Evolutionary conservation across 2,329 filamentous ascomycete species (phyloP).

Genomic region (Acrodontium crateriforme): DNA sequence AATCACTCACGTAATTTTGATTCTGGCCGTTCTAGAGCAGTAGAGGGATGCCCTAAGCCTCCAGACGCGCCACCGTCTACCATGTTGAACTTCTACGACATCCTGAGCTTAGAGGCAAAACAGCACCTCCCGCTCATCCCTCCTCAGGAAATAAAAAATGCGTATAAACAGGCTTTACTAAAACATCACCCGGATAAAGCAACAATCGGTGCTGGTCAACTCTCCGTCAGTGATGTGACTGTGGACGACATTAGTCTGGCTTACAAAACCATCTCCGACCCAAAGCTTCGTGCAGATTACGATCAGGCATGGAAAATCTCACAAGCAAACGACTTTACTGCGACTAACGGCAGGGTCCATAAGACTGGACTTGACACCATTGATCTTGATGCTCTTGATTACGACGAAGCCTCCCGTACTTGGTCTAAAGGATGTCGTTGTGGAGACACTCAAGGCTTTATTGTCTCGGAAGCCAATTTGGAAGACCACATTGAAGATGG

Average conservation of each 20-base stretch:
- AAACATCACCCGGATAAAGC: conserved; percentile 46
- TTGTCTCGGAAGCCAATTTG: conserved; percentile 41
- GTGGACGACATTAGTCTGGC: conserved; percentile 48
- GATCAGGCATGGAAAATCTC: conserved; percentile 22
- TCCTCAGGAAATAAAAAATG: conserved; percentile 32
- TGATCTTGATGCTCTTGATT: conserved; percentile 42
- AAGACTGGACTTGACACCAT: conserved; percentile 38
- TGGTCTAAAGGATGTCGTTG: conserved; percentile 46
- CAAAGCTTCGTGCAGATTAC: conserved; percentile 32
- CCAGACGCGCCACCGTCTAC: not conserved
- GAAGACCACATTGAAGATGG: conserved; percentile 36
- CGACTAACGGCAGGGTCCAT: not conserved
- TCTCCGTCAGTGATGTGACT: conserved; percentile 19
- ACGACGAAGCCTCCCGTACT: conserved; percentile 22
- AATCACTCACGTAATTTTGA: no score
- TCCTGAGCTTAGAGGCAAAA: conserved; percentile 14
- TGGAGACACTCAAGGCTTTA: conserved; percentile 42
- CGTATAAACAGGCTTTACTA: conserved; percentile 44
- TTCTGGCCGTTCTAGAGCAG: no score
- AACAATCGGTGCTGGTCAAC: not conserved
- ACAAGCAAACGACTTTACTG: no score
- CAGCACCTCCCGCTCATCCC: conserved; percentile 9
- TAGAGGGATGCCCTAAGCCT: no score
- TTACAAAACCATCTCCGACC: conserved; percentile 39
- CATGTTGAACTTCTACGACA: conserved; percentile 16